A percentile compares a stretch with the other conserved stretches of the same genome.
Evolutionary conservation across 495 filamentous ascomycete species (phyloP).

Genomic region (Melanomma pulvis-pyrius): DNA sequence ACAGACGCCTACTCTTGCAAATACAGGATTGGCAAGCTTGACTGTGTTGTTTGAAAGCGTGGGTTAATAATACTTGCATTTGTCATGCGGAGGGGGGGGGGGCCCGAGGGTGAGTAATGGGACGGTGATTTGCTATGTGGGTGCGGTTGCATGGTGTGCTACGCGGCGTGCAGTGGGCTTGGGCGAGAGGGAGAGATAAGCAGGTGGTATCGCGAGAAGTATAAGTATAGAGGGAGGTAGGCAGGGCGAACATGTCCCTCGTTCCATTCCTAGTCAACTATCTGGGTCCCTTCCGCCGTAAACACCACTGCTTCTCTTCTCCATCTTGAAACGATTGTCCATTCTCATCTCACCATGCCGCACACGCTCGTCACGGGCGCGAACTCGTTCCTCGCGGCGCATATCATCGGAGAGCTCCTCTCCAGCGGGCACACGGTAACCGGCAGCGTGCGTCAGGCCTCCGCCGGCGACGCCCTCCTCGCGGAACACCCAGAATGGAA

Average conservation of each 20-base stretch:
- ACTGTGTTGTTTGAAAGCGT: background rate
- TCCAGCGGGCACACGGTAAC: slow-evolving; percentile 30
- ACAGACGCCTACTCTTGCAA: background rate
- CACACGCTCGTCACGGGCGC: slow-evolving; percentile 35
- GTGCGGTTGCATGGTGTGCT: background rate
- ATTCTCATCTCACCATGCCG: slow-evolving; percentile 18
- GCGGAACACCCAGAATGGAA: slow-evolving; percentile 24
- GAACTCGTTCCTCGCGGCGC: slow-evolving; percentile 32
- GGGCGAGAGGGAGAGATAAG: background rate
- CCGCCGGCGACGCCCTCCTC: slow-evolving; percentile 33
- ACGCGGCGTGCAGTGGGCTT: background rate
- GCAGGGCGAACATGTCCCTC: background rate
- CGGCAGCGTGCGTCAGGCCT: slow-evolving; percentile 23
- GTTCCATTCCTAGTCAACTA: background rate
- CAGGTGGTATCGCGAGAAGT: background rate
- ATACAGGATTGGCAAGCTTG: background rate
- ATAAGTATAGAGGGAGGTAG: background rate
- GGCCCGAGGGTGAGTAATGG: background rate
- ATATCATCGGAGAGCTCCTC: slow-evolving; percentile 31
- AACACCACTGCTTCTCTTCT: background rate
- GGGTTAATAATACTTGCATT: background rate
- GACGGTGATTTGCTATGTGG: background rate
- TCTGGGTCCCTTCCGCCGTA: background rate
- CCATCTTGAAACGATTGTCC: too few relatives aligned
- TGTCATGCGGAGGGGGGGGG: background rate